Base-by-base conservation (phyloP, 768 basidiomycete species). In the Amylocystis lapponica region DNA sequence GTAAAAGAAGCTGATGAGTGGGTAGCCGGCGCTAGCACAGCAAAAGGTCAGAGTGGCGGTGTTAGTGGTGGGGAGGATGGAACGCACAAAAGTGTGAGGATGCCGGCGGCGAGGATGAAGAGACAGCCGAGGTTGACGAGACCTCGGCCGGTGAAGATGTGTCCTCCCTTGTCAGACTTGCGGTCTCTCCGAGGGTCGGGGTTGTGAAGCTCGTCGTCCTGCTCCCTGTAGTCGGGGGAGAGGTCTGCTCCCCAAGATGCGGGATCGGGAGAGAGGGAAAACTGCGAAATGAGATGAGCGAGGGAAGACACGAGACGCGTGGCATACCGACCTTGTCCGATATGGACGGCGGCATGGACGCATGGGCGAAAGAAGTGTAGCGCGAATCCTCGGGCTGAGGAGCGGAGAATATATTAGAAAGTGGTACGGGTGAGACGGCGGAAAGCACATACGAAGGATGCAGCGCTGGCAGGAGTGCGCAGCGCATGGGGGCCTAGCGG, bases 171-270 rank as follows among this genome's bases (percentile, higher is more conserved):
- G 45, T 70, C 66, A 39, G 51, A 51, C 51, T 55, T 61, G 27
- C 53, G 46, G 39, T 59, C 58, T n/a, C 58, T 45, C 23, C 47
- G 45, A 0, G 60, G 60, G 45, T 78, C 70, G 1, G 86, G 86
- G 48, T 86, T 76, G 58, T 89, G 86, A 16, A 89, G 65, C 35
- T 76, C 75, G 58, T 89, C 86, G 57, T 88, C 86, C 5, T 76
- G 58, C 50, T 89, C 86, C 19, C 55, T 49, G 10, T 50, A 47
- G 29, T 52, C 49, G 29, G 72, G 72, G 6, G 76, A 78, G 46
- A 84, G 63, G 50, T 83, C 75, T 26, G 82, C 75, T 2, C 83
- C 83, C 86, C 86, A 88, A 0, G 71, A 75, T 12, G 71, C 64
- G 3, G 86, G 86, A 61, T 87, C 84, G 1, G 84, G 76, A 5